Conservation (phyloP, 2,329 filamentous ascomycete genomes). For the Apiospora hydei region DNA sequence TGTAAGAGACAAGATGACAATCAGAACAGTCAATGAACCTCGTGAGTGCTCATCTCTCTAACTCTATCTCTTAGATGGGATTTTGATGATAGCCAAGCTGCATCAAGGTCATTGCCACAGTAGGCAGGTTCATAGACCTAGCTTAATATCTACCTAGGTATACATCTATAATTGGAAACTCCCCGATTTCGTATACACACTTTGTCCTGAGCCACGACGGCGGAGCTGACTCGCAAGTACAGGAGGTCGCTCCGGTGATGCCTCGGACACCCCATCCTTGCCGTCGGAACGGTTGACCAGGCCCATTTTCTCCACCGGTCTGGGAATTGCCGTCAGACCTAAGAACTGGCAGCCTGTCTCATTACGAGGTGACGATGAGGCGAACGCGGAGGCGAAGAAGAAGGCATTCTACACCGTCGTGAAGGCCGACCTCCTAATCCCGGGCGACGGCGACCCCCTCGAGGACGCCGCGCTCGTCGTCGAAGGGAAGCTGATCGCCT, state of each 20-base stretch:
- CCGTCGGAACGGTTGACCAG: slow-evolving; percentile 28
- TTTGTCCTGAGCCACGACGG: no score
- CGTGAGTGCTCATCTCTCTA: neutral
- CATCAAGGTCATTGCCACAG: neutral
- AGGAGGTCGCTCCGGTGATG: neutral
- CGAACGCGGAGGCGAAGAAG: slow-evolving; percentile 33
- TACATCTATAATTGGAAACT: no score
- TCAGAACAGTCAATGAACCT: neutral
- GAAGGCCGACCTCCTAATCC: slow-evolving; percentile 45
- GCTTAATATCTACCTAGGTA: no score
- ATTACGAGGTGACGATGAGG: neutral
- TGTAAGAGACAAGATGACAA: neutral
- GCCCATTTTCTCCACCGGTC: slow-evolving; percentile 40
- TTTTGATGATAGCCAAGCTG: neutral
- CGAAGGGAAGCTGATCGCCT: slow-evolving; percentile 46
- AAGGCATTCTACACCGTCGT: slow-evolving; percentile 42
- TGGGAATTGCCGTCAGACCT: slow-evolving; percentile 38
- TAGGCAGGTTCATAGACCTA: no score
- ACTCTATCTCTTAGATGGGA: neutral
- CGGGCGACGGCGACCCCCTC: slow-evolving; percentile 46
- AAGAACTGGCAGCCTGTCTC: slow-evolving; percentile 28
- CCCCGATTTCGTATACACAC: no score
- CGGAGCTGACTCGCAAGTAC: neutral
- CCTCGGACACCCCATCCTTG: slow-evolving; percentile 4
- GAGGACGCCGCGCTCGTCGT: slow-evolving; percentile 45